phyloP scores from a whole-genome alignment of 305 asterid species.

The Fraxinus xanthoxyloides region DNA sequence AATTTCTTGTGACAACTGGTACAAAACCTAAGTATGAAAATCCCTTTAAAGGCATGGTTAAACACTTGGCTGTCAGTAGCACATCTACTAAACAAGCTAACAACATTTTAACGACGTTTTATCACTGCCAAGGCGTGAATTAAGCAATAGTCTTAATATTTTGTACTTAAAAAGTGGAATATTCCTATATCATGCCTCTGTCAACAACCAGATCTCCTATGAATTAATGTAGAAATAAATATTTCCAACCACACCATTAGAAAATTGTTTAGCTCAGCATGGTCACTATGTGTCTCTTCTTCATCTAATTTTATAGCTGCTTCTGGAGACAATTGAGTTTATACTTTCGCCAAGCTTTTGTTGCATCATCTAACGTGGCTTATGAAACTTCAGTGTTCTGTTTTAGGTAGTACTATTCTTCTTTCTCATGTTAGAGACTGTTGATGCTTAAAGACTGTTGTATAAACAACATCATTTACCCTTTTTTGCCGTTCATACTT shows the following conservation, averaged over 20 bases:
- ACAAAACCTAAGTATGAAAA: neutral
- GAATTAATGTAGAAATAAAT: neutral
- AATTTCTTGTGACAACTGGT: neutral
- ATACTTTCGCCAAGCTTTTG: neutral
- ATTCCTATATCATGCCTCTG: neutral
- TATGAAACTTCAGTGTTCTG: neutral
- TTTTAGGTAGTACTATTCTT: neutral
- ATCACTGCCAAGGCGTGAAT: neutral
- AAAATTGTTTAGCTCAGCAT: neutral
- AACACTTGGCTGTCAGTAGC: neutral
- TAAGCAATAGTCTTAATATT: neutral
- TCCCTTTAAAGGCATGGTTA: neutral
- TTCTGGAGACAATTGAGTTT: neutral
- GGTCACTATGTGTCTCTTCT: neutral
- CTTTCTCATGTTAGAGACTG: neutral
- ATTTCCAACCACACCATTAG: neutral
- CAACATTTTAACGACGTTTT: neutral
- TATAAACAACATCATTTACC: neutral
- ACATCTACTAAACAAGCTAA: neutral
- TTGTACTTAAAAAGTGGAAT: neutral
- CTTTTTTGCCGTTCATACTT: neutral
- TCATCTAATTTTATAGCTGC: neutral
- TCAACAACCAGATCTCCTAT: neutral
- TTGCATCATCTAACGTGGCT: neutral
- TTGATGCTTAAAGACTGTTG: neutral